Evolutionary conservation across 495 filamentous ascomycete genomes (phyloP).

Genomic region (Aspergillus sclerotioniger): DNA sequence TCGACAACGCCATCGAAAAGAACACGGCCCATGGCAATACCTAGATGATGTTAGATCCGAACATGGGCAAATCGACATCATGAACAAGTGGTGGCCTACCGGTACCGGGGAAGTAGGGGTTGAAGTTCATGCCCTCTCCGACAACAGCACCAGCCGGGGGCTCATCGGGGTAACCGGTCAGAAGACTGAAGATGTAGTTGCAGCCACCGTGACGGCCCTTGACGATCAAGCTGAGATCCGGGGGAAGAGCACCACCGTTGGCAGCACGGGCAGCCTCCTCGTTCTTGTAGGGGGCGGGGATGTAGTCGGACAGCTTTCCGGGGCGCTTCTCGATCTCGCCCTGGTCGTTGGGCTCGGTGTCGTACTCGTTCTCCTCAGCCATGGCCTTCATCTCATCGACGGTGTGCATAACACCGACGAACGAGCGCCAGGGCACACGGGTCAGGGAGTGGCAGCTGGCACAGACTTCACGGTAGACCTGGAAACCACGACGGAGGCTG

Average conservation of each 20-base stretch:
- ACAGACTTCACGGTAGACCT: constrained; percentile 99
- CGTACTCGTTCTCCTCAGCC: constrained; percentile 98
- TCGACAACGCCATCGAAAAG: constrained; percentile 97
- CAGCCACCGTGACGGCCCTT: constrained; percentile 98
- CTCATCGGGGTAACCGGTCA: constrained; percentile 99
- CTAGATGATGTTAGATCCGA: constrained; percentile 27
- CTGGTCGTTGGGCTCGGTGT: constrained; percentile 95
- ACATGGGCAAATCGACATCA: neutral
- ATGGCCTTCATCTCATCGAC: constrained; percentile 96
- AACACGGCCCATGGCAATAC: constrained; percentile 98
- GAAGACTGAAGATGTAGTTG: constrained; percentile 94
- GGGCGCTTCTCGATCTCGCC: constrained; percentile 97
- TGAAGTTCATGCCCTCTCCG: constrained; percentile 92
- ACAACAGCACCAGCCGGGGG: constrained; percentile 82
- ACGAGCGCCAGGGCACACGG: constrained; percentile 87
- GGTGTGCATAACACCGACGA: constrained; percentile 89
- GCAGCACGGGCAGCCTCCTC: constrained; percentile 97
- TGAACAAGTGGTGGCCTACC: constrained; percentile 42
- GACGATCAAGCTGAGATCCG: constrained; percentile 95
- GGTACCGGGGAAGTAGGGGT: constrained; percentile 99
- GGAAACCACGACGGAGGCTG: constrained; percentile 98
- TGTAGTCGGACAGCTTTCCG: constrained; percentile 97
- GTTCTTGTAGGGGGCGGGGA: constrained; percentile 94
- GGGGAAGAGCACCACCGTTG: constrained; percentile 96
- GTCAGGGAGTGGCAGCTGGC: constrained; percentile 93